phyloP scores from a whole-genome alignment of 2,329 filamentous ascomycete species.

The Xylaria sp. region DNA sequence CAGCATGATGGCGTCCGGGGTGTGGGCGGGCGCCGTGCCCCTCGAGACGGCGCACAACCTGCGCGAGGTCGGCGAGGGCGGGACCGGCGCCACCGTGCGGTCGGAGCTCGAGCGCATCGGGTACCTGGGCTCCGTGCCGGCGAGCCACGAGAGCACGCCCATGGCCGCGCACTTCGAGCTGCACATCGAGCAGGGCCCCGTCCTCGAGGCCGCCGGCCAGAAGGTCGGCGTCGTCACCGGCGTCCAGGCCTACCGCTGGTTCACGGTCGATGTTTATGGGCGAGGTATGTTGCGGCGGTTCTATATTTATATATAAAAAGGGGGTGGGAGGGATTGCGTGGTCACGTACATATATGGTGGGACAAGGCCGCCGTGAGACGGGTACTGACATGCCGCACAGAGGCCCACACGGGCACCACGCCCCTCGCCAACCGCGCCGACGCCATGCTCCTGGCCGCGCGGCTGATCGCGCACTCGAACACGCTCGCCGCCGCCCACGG shows the following conservation, averaged over 20 bases:
- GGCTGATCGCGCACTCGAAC: conserved; percentile 69
- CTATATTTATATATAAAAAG: too few species aligned
- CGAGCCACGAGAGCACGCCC: conserved; percentile 61
- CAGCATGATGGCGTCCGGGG: conserved; percentile 73
- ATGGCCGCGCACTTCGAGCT: conserved; percentile 81
- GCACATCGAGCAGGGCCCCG: conserved; percentile 83
- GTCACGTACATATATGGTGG: too few species aligned
- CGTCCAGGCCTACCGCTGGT: conserved; percentile 77
- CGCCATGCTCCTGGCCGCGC: conserved; percentile 67
- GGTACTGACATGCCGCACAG: conserved; percentile 35
- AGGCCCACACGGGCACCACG: conserved; percentile 77
- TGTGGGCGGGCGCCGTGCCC: conserved; percentile 72
- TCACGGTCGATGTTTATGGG: conserved; percentile 66
- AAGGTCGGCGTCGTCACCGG: conserved; percentile 72
- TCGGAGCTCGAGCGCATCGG: conserved; percentile 72
- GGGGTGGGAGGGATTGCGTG: too few species aligned
- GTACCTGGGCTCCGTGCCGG: conserved; percentile 63
- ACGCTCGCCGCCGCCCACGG: conserved; percentile 62
- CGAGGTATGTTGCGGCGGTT: conserved; percentile 38
- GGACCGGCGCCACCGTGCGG: conserved; percentile 65
- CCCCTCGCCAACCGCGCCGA: conserved; percentile 68
- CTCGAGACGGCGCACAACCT: conserved; percentile 63
- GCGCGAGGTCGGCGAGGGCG: conserved; percentile 62
- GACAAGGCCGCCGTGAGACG: too few species aligned
- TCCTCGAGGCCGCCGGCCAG: conserved; percentile 65